Evolutionary conservation across 805 yeast genomes (phyloP), one percentile per base, ranked within the genome.

Genomic region (Candida ortonii): DNA sequence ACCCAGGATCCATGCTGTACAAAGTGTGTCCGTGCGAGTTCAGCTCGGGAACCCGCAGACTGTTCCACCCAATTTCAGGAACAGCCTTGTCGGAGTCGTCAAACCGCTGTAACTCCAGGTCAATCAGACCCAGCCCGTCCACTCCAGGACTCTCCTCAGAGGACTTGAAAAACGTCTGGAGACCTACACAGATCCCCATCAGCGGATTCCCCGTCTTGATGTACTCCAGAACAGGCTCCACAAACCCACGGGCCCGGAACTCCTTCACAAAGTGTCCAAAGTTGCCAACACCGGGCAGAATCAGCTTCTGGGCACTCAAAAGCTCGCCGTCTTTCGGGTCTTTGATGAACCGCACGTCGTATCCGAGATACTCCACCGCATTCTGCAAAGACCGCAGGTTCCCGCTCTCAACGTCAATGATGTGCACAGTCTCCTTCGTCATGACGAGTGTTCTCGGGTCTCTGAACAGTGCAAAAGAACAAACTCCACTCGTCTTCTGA

Each of bases 171-270:
- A 93, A 68, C 1, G 96, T 71, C 59, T 93, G 99, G 36, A 93
- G 67, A 6, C 99, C 99, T 26, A 93, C 97, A 65, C 99, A 93
- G 43, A 93, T 86, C 5, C 98, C 99, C 96, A 93, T 86, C 18
- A 93, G 64, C 11, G 94, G 86, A 50, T 78, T 78, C 1, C 96
- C 96, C n/a, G 83, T 65, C 6, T 67, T 61, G 22, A 89, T 78
- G 51, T 86, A 88, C 28, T 71, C 59, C 33, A 62, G 64, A 16
- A 94, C 63, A 0, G 94, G 95, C 22, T 65, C 71, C 10, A 70
- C 76, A 41, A 90, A 77, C 0, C 79, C 75, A 38, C 83, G 71
- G 4, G 66, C 65, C 29, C 67, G 68, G 28, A 93, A 60, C 48
- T 83, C 78, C 33, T 75, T 76, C 41, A 89, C 88, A 57, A 90